Evolutionary conservation across 257 asterid genomes (phyloP).

Genomic region (Coffea canephora): DNA sequence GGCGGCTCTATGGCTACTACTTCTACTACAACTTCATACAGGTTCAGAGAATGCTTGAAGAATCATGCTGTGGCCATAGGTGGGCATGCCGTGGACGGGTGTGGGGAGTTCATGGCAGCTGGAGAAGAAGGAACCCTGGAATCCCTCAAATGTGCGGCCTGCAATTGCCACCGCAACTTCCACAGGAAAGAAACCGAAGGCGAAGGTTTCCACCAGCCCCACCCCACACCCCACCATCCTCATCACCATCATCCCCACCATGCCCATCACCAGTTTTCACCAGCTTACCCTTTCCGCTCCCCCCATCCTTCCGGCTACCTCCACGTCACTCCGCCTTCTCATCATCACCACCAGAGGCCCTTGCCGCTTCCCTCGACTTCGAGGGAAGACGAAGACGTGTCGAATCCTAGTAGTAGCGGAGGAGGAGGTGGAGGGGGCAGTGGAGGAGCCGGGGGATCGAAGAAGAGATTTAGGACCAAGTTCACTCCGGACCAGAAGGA

Average conservation of each 20-base stretch:
- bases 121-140: slow-evolving; percentile 70
- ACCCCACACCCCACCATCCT: slow-evolving; percentile 21
- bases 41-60: slow-evolving; percentile 64
- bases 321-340: slow-evolving; percentile 28
- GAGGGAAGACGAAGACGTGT: slow-evolving; percentile 41
- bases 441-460: slow-evolving; percentile 22
- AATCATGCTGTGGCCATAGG: slow-evolving; percentile 82
- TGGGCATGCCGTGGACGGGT: slow-evolving; percentile 72
- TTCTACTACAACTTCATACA: not conserved
- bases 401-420: slow-evolving; percentile 45
- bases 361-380: slow-evolving; percentile 34
- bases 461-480: slow-evolving; percentile 52
- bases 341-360: slow-evolving; percentile 22
- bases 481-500: slow-evolving; percentile 54
- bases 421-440: slow-evolving; percentile 32
- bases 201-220: slow-evolving; percentile 23
- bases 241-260: slow-evolving; percentile 13
- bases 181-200: slow-evolving; percentile 58
- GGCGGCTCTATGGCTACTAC: not conserved
- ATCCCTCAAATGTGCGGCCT: slow-evolving; percentile 69
- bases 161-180: slow-evolving; percentile 82
- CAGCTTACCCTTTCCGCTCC: slow-evolving; percentile 25
- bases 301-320: slow-evolving; percentile 36
- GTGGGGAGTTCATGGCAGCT: slow-evolving; percentile 74
- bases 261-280: slow-evolving; percentile 25